Conservation (phyloP, 2,329 filamentous ascomycete species). For the Exophiala mesophila region DNA sequence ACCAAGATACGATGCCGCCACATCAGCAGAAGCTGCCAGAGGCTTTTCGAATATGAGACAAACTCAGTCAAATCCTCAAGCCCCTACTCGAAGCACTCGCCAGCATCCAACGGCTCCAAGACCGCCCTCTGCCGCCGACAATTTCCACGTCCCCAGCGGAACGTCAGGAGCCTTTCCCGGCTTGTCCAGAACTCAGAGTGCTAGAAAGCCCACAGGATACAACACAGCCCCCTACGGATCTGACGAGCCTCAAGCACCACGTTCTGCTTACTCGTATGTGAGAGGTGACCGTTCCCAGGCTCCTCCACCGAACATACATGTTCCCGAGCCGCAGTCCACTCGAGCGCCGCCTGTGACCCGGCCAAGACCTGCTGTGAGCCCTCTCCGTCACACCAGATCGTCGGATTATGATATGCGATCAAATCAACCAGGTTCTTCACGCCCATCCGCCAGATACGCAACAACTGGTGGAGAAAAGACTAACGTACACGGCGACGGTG, state of each 20-base stretch:
- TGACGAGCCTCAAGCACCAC: constrained; percentile 53
- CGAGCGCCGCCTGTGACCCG: constrained; percentile 18
- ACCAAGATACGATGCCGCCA: constrained; percentile 20
- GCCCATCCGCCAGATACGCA: constrained; percentile 52
- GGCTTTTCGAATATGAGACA: constrained; percentile 24
- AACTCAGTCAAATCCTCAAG: constrained; percentile 10
- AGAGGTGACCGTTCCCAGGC: constrained; percentile 16
- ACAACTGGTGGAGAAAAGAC: constrained; percentile 53
- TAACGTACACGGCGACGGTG: constrained; percentile 47
- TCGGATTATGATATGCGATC: constrained; percentile 31
- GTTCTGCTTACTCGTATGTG: constrained; percentile 44
- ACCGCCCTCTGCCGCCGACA: constrained; percentile 17
- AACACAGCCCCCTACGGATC: constrained; percentile 55
- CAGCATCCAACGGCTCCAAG: constrained; percentile 25
- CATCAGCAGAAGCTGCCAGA: constrained; percentile 22
- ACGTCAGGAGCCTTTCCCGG: constrained; percentile 30
- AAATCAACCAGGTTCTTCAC: constrained; percentile 39
- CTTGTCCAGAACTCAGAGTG: constrained; percentile 36
- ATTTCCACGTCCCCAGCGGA: constrained; percentile 31
- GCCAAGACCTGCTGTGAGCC: constrained; percentile 30
- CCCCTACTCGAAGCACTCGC: constrained; percentile 18
- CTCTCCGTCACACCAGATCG: constrained; percentile 32
- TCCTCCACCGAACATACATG: constrained; percentile 11
- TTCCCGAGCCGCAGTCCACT: constrained; percentile 14
- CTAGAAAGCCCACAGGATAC: constrained; percentile 51